Conservation (phyloP, 139 green algal species). For the Gonium pectorale region DNA sequence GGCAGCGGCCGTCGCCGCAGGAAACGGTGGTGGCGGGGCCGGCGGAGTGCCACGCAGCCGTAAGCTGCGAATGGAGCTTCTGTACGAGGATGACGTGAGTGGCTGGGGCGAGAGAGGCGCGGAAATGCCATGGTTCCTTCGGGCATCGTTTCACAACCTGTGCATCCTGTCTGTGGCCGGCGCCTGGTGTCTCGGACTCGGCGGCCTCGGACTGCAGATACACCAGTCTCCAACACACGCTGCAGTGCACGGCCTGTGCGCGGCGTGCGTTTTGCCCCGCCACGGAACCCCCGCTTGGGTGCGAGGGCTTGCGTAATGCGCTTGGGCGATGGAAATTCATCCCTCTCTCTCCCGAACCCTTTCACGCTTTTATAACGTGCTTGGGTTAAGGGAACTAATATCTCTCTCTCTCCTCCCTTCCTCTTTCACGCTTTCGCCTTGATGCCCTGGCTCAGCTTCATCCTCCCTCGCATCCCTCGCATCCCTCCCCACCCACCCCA, state of each 20-base stretch:
- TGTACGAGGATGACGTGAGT: constrained; percentile 61
- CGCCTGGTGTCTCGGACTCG: too few relatives aligned
- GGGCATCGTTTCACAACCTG: too few relatives aligned
- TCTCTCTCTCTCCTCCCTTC: background rate
- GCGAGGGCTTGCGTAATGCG: too few relatives aligned
- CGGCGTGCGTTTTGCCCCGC: too few relatives aligned
- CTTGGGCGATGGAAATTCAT: background rate
- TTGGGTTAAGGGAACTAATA: background rate
- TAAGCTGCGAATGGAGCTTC: constrained; percentile 52
- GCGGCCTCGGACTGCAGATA: too few relatives aligned
- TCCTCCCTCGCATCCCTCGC: background rate
- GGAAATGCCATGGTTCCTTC: too few relatives aligned
- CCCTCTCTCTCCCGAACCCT: too few relatives aligned
- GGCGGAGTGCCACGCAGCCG: background rate
- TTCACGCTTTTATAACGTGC: background rate
- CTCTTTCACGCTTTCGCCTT: background rate
- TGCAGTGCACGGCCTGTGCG: too few relatives aligned
- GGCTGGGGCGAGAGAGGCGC: background rate
- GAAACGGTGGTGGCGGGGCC: background rate
- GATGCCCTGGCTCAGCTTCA: background rate
- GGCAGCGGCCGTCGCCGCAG: too few relatives aligned
- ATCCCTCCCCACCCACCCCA: background rate
- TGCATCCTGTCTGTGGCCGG: too few relatives aligned
- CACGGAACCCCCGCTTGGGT: too few relatives aligned
- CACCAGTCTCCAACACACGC: too few relatives aligned